Percentiles rank a stretch among this genome's conserved stretches.
Evolutionary conservation across 352 stramenopile species (phyloP).

Genomic region (Globisporangium iwayamae): DNA sequence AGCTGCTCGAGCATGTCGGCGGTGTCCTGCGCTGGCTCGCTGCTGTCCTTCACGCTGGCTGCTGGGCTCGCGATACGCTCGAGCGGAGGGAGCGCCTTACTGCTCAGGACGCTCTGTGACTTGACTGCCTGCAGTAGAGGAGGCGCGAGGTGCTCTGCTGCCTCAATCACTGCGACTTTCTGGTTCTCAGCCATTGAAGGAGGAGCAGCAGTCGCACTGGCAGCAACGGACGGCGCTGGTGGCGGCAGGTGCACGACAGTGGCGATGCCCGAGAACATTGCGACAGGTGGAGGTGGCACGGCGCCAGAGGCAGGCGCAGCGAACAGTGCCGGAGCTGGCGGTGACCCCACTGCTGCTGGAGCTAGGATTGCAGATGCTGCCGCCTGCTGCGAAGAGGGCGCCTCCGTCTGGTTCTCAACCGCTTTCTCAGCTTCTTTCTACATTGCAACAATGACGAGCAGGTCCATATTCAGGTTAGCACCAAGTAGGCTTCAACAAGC

Average conservation of each 20-base stretch:
- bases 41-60: neutral
- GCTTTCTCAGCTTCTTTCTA: slow-evolving; percentile 25
- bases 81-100: slow-evolving; percentile 5
- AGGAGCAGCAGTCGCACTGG: neutral
- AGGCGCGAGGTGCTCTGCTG: slow-evolving; percentile 23
- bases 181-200: slow-evolving; percentile 5
- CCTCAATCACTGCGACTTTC: slow-evolving; percentile 29
- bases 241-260: slow-evolving; percentile 9
- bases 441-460: neutral
- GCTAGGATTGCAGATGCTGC: slow-evolving; percentile 9
- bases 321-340: neutral
- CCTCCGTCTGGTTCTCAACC: slow-evolving; percentile 9
- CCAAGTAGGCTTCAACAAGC: neutral
- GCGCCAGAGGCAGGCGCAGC: slow-evolving; percentile 1
- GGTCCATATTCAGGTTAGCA: neutral
- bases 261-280: slow-evolving; percentile 11
- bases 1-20: slow-evolving; percentile 16
- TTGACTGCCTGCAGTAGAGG: neutral
- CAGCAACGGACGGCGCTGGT: slow-evolving; percentile 1
- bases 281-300: slow-evolving; percentile 18
- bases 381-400: slow-evolving; percentile 5
- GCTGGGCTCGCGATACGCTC: neutral
- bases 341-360: neutral
- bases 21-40: neutral
- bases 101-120: neutral